Evolutionary conservation across 306 rosid genomes (phyloP).

Genomic region (Albizia julibrissin): DNA sequence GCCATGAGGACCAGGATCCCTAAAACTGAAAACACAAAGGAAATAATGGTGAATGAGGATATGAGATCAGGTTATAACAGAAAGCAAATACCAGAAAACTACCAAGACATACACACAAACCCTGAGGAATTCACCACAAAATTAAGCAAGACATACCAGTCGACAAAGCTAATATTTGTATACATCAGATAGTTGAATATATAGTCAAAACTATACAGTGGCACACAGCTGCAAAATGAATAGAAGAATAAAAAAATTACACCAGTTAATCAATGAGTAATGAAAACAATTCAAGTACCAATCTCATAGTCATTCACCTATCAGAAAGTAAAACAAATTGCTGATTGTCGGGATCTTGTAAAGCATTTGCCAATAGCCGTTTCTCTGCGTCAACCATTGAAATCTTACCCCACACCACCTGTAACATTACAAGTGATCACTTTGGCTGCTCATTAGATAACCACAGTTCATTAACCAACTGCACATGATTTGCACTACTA

Average conservation of each 20-base stretch:
- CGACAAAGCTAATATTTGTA: constrained; percentile 90
- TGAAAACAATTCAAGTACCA: constrained; percentile 14
- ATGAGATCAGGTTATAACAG: constrained; percentile 12
- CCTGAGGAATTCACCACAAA: not conserved
- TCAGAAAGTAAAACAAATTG: constrained; percentile 96
- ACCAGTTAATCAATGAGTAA: not conserved
- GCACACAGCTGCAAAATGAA: constrained; percentile 83
- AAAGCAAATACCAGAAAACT: constrained; percentile 23
- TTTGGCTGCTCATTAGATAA: constrained; percentile 22
- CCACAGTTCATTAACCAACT: constrained; percentile 2
- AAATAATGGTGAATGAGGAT: constrained; percentile 17
- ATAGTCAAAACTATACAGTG: constrained; percentile 73
- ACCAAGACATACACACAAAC: constrained; percentile 14
- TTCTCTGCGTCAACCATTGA: constrained; percentile 94
- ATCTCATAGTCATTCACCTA: constrained; percentile 49
- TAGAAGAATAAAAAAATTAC: constrained; percentile 34
- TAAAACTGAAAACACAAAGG: constrained; percentile 55
- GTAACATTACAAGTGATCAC: constrained; percentile 36
- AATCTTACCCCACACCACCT: constrained; percentile 95
- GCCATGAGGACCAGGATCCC: constrained; percentile 98
- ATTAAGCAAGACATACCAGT: constrained; percentile 61
- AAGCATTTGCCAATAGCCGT: constrained; percentile 76
- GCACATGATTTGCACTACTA: constrained; percentile 16
- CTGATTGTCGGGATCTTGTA: constrained; percentile 81
- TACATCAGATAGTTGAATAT: constrained; percentile 79